Evolutionary conservation across 495 filamentous ascomycete genomes (phyloP), one percentile per base, ranked within the genome.

Genomic region (Penicillium maclennaniae): DNA sequence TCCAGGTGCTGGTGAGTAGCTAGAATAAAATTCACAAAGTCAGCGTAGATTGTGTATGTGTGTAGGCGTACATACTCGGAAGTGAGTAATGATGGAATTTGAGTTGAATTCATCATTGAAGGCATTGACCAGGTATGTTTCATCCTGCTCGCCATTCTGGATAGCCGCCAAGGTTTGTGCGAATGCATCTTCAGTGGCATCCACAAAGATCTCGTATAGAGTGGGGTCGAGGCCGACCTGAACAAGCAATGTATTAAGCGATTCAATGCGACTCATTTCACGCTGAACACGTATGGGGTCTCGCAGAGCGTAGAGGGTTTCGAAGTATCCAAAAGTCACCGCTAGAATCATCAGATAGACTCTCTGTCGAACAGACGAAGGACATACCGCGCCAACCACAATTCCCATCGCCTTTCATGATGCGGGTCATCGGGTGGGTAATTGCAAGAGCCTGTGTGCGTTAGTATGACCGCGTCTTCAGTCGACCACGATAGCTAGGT

Each of bases 301-400:
- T 51, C 83, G 83, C 21, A 78, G 65, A 53, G 79, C 80, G 50
- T 91, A 76, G 19, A 98, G 76, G 31, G 81, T 83, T 71, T 98
- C 93, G 58, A 95, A 96, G 71, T 96, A 97, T 47, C 84, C 84
- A 67, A 96, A 98, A 17, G 83, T 92, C 66, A 96, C 85, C 39
- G 93, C 93, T 97, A 58, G 41, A 60, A 51, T 54, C 40, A 58
- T 67, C 42, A 65, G 57, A 31, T 14, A 44, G 14, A 31, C 17
- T 16, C 7, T 4, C 4, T 16, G 3, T 50, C 5, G 39, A 14
- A 14, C 41, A 6, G 20, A 55, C n/a, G 73, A 69, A 67, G 8
- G 6, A 37, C 66, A 47, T 81, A 96, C 92, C 93, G 86, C 93
- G 81, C 92, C 93, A 98, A 58, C 93, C 93, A 74, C 93, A 98